Evolutionary conservation across 768 basidiomycete genomes (phyloP), one percentile per base, ranked within the genome.

Genomic region (Tylopilus balloui): DNA sequence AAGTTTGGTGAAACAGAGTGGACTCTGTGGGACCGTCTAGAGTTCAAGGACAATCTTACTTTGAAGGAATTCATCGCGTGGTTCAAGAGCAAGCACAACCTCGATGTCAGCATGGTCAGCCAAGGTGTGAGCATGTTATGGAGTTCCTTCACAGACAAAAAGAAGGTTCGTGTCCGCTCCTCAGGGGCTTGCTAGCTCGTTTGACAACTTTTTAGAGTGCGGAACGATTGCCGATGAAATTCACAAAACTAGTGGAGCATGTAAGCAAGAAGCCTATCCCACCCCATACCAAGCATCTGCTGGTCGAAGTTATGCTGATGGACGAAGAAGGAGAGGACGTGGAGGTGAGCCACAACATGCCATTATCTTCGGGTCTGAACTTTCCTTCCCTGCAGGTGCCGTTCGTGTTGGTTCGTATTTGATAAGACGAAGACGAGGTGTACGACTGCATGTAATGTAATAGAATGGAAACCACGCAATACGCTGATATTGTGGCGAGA

Each of bases 21-120:
- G 95, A 97, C 96, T 4, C 78, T 99, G 34, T 98, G 95, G 95
- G 93, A 98, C 71, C 84, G 95, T 45, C 91, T 98, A 73, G 87
- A 92, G 69, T 90, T 99, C 70, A 77, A 81, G 62, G 83, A 86
- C 59, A 84, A 98, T 66, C 90, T 93, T 4, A 90, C 92, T 5
- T 77, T 99, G 51, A 74, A 84, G 60, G 85, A 96, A 15, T 81
- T 99, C 64, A 68, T 95, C 27, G 67, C 79, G 46, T 92, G 81
- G 80, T 97, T 98, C 81, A 74, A 83, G 71, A 75, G 75, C 42
- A 78, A 86, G 51, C 89, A 98, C 68, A 83, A 84, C 27, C 82
- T 98, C 28, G 86, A 92, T 31, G 76, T 98, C 44, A 83, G 82
- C 44, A 99, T 99, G 96, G 90, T 97, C 53, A 93, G 90, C 62